phyloP scores from a whole-genome alignment of 768 basidiomycete species.

The Leccinum pellstonianum region DNA sequence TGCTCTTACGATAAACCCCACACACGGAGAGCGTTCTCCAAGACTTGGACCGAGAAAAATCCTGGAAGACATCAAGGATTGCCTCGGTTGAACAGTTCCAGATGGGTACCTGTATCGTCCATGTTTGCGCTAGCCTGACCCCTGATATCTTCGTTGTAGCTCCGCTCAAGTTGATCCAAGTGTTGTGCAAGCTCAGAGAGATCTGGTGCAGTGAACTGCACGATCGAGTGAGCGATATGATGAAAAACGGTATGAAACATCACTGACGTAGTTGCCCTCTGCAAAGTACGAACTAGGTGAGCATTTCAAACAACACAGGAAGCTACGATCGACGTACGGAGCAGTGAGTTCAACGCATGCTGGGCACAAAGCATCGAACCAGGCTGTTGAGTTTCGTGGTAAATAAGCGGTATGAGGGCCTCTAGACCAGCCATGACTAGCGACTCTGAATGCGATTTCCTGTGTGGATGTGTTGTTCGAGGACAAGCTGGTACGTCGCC shows the following conservation, averaged over 20 bases:
- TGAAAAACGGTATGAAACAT: not conserved
- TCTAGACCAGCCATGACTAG: constrained; percentile 58
- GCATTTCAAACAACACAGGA: constrained; percentile 40
- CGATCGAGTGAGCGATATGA: constrained; percentile 16
- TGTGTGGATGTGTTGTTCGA: constrained; percentile 16
- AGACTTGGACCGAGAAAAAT: constrained; percentile 89
- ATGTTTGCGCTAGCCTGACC: constrained; percentile 67
- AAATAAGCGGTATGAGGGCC: constrained; percentile 53
- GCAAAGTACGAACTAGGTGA: constrained; percentile 8
- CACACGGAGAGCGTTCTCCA: constrained; percentile 80
- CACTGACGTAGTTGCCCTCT: constrained; percentile 52
- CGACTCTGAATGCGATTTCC: constrained; percentile 8
- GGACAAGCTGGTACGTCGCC: constrained; percentile 13
- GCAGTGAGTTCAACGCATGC: constrained; percentile 77
- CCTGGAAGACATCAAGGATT: constrained; percentile 41
- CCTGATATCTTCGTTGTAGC: constrained; percentile 49
- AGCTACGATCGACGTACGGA: constrained; percentile 53
- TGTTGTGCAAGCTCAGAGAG: constrained; percentile 70
- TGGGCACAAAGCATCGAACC: constrained; percentile 88
- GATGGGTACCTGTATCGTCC: constrained; percentile 77
- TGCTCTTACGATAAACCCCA: constrained; percentile 73
- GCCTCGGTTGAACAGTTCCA: not conserved
- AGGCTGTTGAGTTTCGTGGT: constrained; percentile 74
- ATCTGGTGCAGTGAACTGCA: constrained; percentile 76
- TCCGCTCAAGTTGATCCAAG: constrained; percentile 64